A percentile compares a stretch with the other conserved stretches of the same genome.
Conservation (phyloP, 1,284 basidiomycete species). For the Meira nashicola region DNA sequence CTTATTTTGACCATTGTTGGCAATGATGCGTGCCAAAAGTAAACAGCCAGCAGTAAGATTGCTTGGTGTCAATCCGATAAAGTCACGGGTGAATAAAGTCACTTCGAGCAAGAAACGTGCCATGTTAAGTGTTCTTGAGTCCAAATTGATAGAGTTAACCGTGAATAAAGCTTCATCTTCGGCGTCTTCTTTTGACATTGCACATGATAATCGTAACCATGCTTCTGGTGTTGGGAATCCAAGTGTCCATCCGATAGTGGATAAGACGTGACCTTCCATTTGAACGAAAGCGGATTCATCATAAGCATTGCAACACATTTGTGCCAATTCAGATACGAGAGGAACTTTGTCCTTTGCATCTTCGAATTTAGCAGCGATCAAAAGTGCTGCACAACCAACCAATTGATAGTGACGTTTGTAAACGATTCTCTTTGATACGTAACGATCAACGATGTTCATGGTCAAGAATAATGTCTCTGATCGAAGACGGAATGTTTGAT, state of each 20-base stretch:
- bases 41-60: constrained; percentile 81
- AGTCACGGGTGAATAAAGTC: constrained; percentile 93
- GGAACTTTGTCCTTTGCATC: constrained; percentile 98
- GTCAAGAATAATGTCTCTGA: constrained; percentile 98
- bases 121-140: constrained; percentile 82
- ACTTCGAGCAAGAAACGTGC: constrained; percentile 98
- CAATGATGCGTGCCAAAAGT: constrained; percentile 80
- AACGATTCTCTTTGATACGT: constrained; percentile 94
- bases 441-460: constrained; percentile 97
- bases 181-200: too few relatives aligned
- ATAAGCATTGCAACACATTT: constrained; percentile 91
- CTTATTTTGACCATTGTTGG: constrained; percentile 7
- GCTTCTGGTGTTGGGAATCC: constrained; percentile 98
- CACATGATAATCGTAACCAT: constrained; percentile 69
- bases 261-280: constrained; percentile 81
- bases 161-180: too few relatives aligned
- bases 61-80: constrained; percentile 78
- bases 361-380: constrained; percentile 99
- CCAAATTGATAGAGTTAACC: constrained; percentile 60
- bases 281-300: constrained; percentile 83
- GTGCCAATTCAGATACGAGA: constrained; percentile 83
- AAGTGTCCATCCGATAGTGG: constrained; percentile 90
- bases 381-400: constrained; percentile 93
- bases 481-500: constrained; percentile 80
- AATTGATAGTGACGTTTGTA: constrained; percentile 99